phyloP scores from a whole-genome alignment of 2,329 filamentous ascomycete genomes.

The Trichoderma guizhouense region DNA sequence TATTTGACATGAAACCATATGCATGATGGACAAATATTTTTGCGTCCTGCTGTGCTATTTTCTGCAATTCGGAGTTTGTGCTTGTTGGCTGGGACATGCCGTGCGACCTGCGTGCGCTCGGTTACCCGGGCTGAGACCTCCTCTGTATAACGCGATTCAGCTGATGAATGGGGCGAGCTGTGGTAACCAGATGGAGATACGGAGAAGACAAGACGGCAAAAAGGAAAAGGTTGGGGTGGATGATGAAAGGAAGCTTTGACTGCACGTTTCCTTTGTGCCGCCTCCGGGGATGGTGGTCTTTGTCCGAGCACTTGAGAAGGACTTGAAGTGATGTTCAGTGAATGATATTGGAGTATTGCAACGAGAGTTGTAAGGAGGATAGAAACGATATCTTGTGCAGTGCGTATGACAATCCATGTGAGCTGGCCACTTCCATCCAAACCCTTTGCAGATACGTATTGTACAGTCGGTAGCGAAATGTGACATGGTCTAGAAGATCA shows the following conservation, averaged over 20 bases:
- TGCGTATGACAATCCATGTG: background rate
- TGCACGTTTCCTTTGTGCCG: background rate
- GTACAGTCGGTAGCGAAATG: background rate
- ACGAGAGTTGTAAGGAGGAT: background rate
- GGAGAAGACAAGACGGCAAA: background rate
- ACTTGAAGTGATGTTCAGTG: background rate
- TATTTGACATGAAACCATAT: background rate
- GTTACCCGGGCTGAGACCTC: background rate
- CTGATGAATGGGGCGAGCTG: background rate
- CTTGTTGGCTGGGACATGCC: background rate
- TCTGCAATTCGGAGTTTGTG: background rate
- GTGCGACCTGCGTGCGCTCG: background rate
- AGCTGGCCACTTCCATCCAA: background rate
- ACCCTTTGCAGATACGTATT: background rate
- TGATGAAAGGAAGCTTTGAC: background rate
- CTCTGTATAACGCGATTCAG: background rate
- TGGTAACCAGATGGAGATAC: background rate
- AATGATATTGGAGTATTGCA: background rate
- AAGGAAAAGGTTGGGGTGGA: background rate
- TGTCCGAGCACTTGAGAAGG: background rate
- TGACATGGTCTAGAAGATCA: background rate
- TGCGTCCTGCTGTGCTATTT: background rate
- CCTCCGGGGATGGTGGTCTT: background rate
- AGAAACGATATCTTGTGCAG: background rate
- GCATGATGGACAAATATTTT: background rate